These are phyloP conservation scores for Thermoascus crustaceus DNA, from an alignment of 2,329 filamentous ascomycete genomes.

Conservation along the genomic window DNA sequence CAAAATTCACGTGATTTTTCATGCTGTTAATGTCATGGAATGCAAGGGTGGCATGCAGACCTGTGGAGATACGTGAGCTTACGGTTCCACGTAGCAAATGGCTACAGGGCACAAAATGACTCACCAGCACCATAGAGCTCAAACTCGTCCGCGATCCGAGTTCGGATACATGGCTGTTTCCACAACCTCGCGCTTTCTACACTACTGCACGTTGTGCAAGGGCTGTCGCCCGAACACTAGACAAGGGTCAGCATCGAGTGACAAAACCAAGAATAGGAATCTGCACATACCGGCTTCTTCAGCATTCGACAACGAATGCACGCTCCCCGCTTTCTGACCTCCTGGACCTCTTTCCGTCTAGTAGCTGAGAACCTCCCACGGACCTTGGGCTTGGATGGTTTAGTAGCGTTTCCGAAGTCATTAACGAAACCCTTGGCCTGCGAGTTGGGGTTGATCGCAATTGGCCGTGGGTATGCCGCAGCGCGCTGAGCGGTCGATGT, in stretches of 20 bases:
- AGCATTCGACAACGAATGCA: slow-evolving; percentile 58
- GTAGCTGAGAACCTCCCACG: slow-evolving; percentile 50
- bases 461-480: slow-evolving; percentile 33
- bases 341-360: slow-evolving; percentile 51
- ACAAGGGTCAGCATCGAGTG: slow-evolving; percentile 2
- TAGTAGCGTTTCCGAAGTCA: slow-evolving; percentile 32
- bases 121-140: slow-evolving; percentile 47
- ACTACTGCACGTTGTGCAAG: slow-evolving; percentile 50
- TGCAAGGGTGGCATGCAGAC: slow-evolving; percentile 45
- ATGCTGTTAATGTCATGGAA: slow-evolving; percentile 44
- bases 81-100: background rate
- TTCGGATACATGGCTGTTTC: slow-evolving; percentile 53
- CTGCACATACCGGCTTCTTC: slow-evolving; percentile 46
- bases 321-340: slow-evolving; percentile 52
- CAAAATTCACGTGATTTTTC: slow-evolving; percentile 41
- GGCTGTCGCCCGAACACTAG: slow-evolving; percentile 51
- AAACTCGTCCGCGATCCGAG: slow-evolving; percentile 51
- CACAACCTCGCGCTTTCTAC: slow-evolving; percentile 55
- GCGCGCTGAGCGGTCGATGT: slow-evolving; percentile 32
- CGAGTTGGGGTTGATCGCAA: slow-evolving; percentile 35
- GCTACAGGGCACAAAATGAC: background rate
- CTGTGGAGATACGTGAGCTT: slow-evolving; percentile 20
- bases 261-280: slow-evolving; percentile 2
- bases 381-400: slow-evolving; percentile 40
- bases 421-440: slow-evolving; percentile 34